Base-by-base conservation (phyloP, 106 monocot genomes). In the Xerophyta viscosa region DNA sequence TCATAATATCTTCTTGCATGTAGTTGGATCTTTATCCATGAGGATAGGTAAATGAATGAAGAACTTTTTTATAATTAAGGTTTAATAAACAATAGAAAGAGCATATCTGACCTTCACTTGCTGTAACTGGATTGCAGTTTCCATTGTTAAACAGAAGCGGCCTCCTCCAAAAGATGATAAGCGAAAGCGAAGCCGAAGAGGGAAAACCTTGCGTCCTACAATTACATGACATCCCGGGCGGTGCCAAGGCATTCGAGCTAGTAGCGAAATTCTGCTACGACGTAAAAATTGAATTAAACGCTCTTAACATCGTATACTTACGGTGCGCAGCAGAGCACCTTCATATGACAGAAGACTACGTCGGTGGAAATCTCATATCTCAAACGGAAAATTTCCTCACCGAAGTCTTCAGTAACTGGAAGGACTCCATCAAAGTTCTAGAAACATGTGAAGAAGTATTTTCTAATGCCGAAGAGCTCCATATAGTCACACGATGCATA, bases 181-280 rank as follows among this genome's bases (percentile, higher is more conserved):
- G 61, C 27, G 66, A 71, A 42, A 57, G 46, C 57, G 48, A 60
- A 6, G 28, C 30, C 25, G 66, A 52, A 6, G 61, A 73, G 4
- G 64, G 41, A n/a, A 62, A 65, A 42, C 52, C 24, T 24, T 81
- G 75, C 27, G 27, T 50, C 14, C 30, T 81, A 14, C 52, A 59
- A 24, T 66, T 81, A n/a, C 62, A 67, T 45, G 81, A 76, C 10
- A 46, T 81, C 23, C 81, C 81, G 2, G 81, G 81, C 5, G 81
- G 81, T 22, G 67, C 81, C 31, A 75, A 64, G 53, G 58, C 81
- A 1, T 81, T 81, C 18, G 81, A 81, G 64, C 81, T 71, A 24
- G 59, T 68, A n/a, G 68, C 71, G 0, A 71, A 71, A 30, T 81
- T 81, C 53, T 81, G 81, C 54, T 81, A 81, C 6, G 76, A 71